These are phyloP conservation scores for Curvularia hawaiiensis DNA, from an alignment of 2,329 filamentous ascomycete genomes.

Conservation along the genomic window DNA sequence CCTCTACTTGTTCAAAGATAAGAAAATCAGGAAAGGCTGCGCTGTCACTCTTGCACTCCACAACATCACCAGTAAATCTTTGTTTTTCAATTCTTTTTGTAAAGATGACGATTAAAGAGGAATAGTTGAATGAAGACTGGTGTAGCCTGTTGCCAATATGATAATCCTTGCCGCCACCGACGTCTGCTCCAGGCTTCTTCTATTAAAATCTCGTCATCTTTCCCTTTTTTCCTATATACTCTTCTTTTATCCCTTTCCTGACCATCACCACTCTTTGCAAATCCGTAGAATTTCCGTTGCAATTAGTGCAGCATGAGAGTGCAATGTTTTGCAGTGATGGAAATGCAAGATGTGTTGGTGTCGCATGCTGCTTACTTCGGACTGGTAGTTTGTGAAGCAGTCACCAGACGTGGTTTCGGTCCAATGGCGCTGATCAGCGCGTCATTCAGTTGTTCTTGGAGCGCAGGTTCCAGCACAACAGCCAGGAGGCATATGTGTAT, in stretches of 20 bases:
- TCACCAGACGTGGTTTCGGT: not conserved
- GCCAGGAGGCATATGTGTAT: not conserved
- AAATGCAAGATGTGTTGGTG: not conserved
- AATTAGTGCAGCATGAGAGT: not conserved
- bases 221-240: not conserved
- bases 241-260: not conserved
- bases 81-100: no score
- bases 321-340: not conserved
- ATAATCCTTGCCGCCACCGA: not conserved
- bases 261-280: not conserved
- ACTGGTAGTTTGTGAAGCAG: not conserved
- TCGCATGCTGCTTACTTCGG: not conserved
- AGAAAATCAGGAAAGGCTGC: no score
- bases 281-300: not conserved
- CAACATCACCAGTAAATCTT: no score
- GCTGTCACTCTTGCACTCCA: no score
- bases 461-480: not conserved
- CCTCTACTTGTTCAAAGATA: no score
- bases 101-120: no score
- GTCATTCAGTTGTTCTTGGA: not conserved
- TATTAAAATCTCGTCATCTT: not conserved
- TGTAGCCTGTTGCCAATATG: no score
- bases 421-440: not conserved
- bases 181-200: not conserved
- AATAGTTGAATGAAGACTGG: no score